Conservation (phyloP, 345 rosid species). For the Sisymbrium irio region DNA sequence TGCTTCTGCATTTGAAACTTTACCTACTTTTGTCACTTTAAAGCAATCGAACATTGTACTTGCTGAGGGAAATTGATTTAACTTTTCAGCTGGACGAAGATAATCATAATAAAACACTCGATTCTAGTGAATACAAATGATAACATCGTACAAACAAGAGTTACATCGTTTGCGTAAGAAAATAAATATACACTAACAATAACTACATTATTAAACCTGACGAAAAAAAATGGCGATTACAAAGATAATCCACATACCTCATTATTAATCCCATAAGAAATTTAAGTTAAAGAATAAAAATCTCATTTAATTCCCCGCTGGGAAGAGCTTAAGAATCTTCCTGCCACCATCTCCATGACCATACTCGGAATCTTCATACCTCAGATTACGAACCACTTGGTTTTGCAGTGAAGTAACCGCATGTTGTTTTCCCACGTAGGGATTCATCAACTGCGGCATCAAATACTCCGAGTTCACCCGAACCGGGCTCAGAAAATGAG, state of each 20-base stretch:
- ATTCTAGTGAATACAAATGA: neutral
- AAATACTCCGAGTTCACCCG: constrained; percentile 6
- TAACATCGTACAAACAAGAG: constrained; percentile 16
- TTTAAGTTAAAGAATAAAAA: neutral
- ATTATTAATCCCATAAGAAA: constrained; percentile 8
- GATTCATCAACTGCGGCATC: constrained; percentile 12
- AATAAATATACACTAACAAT: constrained; percentile 3
- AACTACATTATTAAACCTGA: constrained; percentile 23
- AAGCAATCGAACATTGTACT: no score
- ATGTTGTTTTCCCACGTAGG: constrained; percentile 16
- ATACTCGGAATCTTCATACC: constrained; percentile 22
- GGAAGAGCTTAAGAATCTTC: constrained; percentile 33
- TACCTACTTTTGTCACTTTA: no score
- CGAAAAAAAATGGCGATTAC: constrained; percentile 1
- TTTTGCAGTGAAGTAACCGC: constrained; percentile 4
- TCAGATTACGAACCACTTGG: constrained; percentile 24
- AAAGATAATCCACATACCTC: constrained; percentile 5
- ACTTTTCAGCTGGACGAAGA: neutral
- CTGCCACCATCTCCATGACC: constrained; percentile 20
- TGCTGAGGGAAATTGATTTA: neutral
- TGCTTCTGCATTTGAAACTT: neutral
- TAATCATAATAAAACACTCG: neutral
- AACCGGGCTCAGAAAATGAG: constrained; percentile 19
- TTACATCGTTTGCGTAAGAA: neutral
- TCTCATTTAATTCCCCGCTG: constrained; percentile 12